Base-by-base conservation (phyloP, 202 grass and related monocot genomes). In the Sporobolus alterniflorus region DNA sequence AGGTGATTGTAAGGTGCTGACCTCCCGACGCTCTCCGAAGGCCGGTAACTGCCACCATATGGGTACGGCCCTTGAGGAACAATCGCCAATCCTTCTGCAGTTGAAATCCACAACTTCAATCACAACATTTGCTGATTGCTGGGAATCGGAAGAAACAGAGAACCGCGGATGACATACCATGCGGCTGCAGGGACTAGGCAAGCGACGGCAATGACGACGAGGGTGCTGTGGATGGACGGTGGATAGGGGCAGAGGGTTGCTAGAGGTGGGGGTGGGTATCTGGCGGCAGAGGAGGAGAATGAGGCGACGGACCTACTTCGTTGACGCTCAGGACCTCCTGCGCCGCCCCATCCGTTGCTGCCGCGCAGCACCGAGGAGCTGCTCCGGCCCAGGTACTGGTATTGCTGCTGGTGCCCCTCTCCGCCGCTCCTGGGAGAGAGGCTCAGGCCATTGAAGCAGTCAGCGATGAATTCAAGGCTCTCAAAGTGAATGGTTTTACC, bases 381-480 rank as follows among this genome's bases (percentile, higher is more conserved):
- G 85, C 83, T 92, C 71, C 92, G 81, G 2, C 90, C 95, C 49
- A 95, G 86, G 82, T 91, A 86, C 82, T 98, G 84, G 92, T 98
- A 98, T 46, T 85, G 87, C 52, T 80, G 86, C 67, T 88, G 86
- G 43, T 80, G 75, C 24, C n/a, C 48, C 32, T 69, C n/a, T n/a
- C n/a, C n/a, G n/a, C n/a, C n/a, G n/a, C n/a, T n/a, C n/a, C n/a
- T n/a, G n/a, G n/a, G n/a, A n/a, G n/a, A n/a, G n/a, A n/a, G n/a
- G n/a, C n/a, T n/a, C n/a, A n/a, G n/a, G n/a, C n/a, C n/a, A n/a
- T n/a, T n/a, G n/a, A n/a, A n/a, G n/a, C n/a, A n/a, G n/a, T n/a
- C n/a, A n/a, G n/a, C n/a, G n/a, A n/a, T n/a, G n/a, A n/a, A n/a
- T n/a, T n/a, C n/a, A n/a, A n/a, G n/a, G n/a, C n/a, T n/a, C n/a